Evolutionary conservation across 1,284 basidiomycete species (phyloP).

Genomic region (Leccinum subfulvum): DNA sequence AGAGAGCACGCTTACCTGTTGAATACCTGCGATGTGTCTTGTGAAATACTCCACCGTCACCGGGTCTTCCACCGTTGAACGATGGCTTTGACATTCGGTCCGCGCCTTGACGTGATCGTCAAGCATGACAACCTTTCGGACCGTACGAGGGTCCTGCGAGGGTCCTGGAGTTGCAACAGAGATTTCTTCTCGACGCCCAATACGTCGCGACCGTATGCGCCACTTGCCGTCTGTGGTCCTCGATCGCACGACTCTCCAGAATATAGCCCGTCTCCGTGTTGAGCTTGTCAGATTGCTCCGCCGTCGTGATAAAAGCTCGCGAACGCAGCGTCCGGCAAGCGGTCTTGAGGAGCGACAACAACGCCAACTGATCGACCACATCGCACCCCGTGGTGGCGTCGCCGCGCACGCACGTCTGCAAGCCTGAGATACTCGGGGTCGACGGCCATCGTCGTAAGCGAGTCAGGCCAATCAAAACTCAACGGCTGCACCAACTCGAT

Average conservation of each 20-base stretch:
- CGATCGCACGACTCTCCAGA: conserved; percentile 67
- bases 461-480: no score
- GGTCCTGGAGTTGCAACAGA: conserved; percentile 72
- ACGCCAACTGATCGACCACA: conserved; percentile 72
- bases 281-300: conserved; percentile 48
- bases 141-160: conserved; percentile 91
- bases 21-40: conserved; percentile 94
- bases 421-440: no score
- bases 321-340: conserved; percentile 63
- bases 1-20: conserved; percentile 66
- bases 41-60: conserved; percentile 99
- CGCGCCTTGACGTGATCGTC: conserved; percentile 98
- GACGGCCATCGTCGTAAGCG: no score
- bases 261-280: conserved; percentile 71
- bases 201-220: conserved; percentile 40
- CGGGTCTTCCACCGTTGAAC: conserved; percentile 96
- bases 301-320: conserved; percentile 65
- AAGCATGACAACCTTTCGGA: conserved; percentile 97
- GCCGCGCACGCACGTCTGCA: no score
- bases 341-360: conserved; percentile 64
- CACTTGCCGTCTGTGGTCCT: conserved; percentile 14
- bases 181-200: conserved; percentile 99
- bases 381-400: conserved; percentile 56
- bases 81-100: conserved; percentile 96
- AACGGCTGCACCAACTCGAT: no score